These are phyloP conservation scores for Volvox carteri DNA, from an alignment of 163 green algal species.

Conservation along the genomic window DNA sequence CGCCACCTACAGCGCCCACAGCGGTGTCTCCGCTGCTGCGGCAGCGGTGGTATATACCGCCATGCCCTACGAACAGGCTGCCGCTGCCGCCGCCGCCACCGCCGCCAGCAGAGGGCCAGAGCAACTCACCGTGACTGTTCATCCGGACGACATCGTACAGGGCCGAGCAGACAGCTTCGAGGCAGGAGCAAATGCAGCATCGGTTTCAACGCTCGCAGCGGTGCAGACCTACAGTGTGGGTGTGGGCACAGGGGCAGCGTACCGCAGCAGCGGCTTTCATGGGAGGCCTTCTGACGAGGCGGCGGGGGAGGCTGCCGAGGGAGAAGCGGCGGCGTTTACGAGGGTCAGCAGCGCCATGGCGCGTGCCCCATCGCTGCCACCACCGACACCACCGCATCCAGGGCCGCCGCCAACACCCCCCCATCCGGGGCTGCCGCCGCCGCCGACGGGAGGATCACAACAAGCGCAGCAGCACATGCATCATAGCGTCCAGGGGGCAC, in stretches of 20 bases:
- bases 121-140: neutral
- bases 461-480: neutral
- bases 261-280: too few species aligned
- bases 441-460: neutral
- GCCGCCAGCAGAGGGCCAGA: too few species aligned
- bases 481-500: neutral
- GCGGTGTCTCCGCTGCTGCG: neutral
- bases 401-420: neutral
- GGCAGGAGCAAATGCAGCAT: too few species aligned
- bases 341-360: neutral
- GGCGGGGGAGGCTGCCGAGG: neutral
- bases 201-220: too few species aligned
- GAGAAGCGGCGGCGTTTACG: neutral
- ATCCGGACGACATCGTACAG: neutral
- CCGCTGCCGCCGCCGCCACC: neutral
- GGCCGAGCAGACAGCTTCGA: neutral
- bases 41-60: neutral
- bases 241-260: too few species aligned
- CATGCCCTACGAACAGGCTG: neutral
- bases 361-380: neutral
- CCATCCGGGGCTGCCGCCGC: neutral
- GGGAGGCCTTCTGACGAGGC: too few species aligned
- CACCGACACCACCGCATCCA: neutral
- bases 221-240: too few species aligned
- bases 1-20: neutral